Evolutionary conservation across 2,329 filamentous ascomycete species (phyloP).

Genomic region (Talaromyces sp.): DNA sequence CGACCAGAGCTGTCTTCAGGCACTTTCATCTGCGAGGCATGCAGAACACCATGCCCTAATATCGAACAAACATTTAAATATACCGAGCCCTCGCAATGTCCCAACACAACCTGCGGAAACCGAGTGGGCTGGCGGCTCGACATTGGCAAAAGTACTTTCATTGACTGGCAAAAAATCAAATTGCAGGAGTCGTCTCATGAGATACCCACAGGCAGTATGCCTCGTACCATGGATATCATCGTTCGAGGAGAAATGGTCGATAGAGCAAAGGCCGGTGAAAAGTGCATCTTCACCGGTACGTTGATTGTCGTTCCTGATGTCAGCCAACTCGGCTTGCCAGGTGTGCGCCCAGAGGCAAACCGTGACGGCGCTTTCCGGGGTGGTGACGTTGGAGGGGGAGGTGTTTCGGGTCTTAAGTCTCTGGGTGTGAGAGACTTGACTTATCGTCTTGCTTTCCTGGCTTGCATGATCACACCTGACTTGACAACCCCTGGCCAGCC

Average conservation of each 20-base stretch:
- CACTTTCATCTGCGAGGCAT: slow-evolving; percentile 86
- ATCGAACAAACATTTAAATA: slow-evolving; percentile 97
- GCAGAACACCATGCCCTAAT: slow-evolving; percentile 76
- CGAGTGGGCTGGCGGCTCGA: slow-evolving; percentile 93
- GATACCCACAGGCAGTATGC: slow-evolving; percentile 98
- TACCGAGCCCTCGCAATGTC: slow-evolving; percentile 93
- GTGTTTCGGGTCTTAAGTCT: slow-evolving; percentile 82
- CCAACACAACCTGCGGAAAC: slow-evolving; percentile 81
- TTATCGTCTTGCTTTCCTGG: slow-evolving; percentile 91
- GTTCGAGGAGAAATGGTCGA: slow-evolving; percentile 96
- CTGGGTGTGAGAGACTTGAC: slow-evolving; percentile 93
- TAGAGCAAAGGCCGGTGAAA: slow-evolving; percentile 92
- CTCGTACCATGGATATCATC: slow-evolving; percentile 94
- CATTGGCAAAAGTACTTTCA: slow-evolving; percentile 92
- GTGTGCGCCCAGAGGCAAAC: slow-evolving; percentile 73
- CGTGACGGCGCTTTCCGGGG: slow-evolving; percentile 72
- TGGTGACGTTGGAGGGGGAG: slow-evolving; percentile 74
- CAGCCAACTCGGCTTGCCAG: slow-evolving; percentile 86
- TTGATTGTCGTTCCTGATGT: slow-evolving; percentile 96
- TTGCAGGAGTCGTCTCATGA: slow-evolving; percentile 98
- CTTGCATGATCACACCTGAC: slow-evolving; percentile 92
- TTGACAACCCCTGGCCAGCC: slow-evolving; percentile 72
- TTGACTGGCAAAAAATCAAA: slow-evolving; percentile 98
- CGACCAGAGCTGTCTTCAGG: slow-evolving; percentile 86
- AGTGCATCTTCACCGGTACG: slow-evolving; percentile 95